Percentiles rank a stretch among this genome's conserved stretches.
These are phyloP conservation scores for Sugiyamaella japonica DNA, from an alignment of 1,139 yeast genomes.

Conservation along the genomic window DNA sequence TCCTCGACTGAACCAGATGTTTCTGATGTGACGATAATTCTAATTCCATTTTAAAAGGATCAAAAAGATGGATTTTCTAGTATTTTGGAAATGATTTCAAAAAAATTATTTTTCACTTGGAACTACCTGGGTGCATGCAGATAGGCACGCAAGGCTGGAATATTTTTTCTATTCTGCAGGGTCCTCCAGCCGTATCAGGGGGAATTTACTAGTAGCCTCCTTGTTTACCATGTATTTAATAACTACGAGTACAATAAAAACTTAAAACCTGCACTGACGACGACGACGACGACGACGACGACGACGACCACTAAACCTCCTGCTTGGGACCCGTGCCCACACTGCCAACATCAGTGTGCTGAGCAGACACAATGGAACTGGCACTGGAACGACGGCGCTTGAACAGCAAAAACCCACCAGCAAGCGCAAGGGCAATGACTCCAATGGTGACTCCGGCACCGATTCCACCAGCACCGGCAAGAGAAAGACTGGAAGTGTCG, in stretches of 20 bases:
- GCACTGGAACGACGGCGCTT: neutral
- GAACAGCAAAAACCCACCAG: constrained; percentile 10
- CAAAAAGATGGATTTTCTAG: neutral
- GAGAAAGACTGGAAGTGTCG: constrained; percentile 34
- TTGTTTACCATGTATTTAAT: neutral
- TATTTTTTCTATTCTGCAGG: constrained; percentile 5
- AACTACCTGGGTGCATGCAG: neutral
- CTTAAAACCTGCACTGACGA: no score
- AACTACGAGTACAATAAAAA: no score
- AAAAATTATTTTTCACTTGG: neutral
- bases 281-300: no score
- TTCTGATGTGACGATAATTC: constrained; percentile 47
- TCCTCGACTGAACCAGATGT: constrained; percentile 70
- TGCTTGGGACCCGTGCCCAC: constrained; percentile 1
- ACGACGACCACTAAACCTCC: constrained; percentile 1
- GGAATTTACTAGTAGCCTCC: neutral
- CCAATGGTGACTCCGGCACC: constrained; percentile 53
- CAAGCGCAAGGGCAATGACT: constrained; percentile 37
- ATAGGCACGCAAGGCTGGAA: constrained; percentile 7
- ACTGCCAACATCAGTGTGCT: constrained; percentile 3
- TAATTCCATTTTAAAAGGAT: constrained; percentile 23
- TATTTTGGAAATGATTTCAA: neutral
- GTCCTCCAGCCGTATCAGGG: constrained; percentile 14
- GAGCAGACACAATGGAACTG: neutral
- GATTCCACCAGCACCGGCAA: constrained; percentile 50